These are phyloP conservation scores for Castanea crenata DNA, from an alignment of 306 rosid species.

Conservation along the genomic window DNA sequence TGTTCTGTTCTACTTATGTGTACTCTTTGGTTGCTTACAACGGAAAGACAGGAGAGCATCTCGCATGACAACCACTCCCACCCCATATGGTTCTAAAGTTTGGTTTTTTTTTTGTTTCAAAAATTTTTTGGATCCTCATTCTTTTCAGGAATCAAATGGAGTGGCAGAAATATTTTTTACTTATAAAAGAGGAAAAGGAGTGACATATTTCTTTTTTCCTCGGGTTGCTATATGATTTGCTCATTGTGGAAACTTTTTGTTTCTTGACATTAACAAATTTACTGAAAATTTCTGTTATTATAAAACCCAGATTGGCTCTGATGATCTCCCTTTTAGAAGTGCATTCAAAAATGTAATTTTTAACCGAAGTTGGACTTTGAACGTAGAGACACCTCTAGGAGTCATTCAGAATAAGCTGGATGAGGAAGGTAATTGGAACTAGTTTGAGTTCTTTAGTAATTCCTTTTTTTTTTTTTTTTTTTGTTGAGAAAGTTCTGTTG, in stretches of 20 bases:
- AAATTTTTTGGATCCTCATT: no score
- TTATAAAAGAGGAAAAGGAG: no score
- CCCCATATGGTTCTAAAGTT: no score
- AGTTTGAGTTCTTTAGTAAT: slow-evolving; percentile 12
- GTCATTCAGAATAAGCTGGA: slow-evolving; percentile 38
- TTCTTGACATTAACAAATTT: slow-evolving; percentile 23
- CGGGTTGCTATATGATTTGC: slow-evolving; percentile 13
- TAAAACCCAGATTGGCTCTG: slow-evolving; percentile 73
- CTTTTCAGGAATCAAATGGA: no score
- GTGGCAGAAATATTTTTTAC: no score
- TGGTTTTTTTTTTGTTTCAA: no score
- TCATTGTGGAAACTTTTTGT: neutral
- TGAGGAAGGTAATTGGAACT: slow-evolving; percentile 49
- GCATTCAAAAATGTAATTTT: slow-evolving; percentile 86
- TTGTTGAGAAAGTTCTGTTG: neutral
- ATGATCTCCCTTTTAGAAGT: slow-evolving; percentile 74
- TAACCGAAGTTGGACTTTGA: slow-evolving; percentile 40
- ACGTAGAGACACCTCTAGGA: slow-evolving; percentile 41
- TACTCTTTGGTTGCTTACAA: no score
- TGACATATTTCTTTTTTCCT: neutral
- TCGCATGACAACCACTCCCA: no score
- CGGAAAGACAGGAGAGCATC: no score
- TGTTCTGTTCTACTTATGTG: no score
- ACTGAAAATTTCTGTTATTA: slow-evolving; percentile 17
- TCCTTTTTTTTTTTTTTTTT: neutral